Base-by-base conservation (phyloP, 352 stramenopile species). In the Aphanomyces invadans region DNA sequence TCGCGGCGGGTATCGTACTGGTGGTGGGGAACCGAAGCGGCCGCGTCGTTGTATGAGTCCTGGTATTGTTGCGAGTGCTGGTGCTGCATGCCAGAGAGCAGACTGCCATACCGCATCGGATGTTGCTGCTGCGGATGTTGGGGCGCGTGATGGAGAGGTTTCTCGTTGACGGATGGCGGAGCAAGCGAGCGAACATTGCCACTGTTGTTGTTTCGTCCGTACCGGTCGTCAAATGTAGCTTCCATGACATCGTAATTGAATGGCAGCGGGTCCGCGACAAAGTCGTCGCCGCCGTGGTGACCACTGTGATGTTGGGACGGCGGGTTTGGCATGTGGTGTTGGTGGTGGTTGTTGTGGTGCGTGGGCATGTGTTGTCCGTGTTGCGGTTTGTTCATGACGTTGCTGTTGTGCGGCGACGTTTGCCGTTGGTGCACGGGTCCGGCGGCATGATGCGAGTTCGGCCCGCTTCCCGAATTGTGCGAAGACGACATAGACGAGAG, bases 211-310 rank as follows among this genome's bases (percentile, higher is more conserved):
- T 23, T 51, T 28, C 15, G 33, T 26, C 1, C 49, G 39, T 69
- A 69, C 9, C 53, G 49, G 26, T 69, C 62, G 21, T 69, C 60
- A 59, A 67, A 67, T 9, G 39, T 67, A 11, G 46, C 46, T 45
- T 56, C 62, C n/a, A 56, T 56, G 15, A 54, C 53, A 19, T 69
- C 49, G 25, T 92, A 92, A 62, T 92, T 81, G 63, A 92, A 92
- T 0, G 83, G 83, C 2, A 92, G 68, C 25, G 83, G 83, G 60
- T 92, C 81, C 3, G 81, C 80, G 3, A 83, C 73, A 71, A 90
- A 92, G n/a, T 88, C 80, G 28, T 90, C 79, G 19, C 32, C 60
- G 29, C 29, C 36, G 25, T 38, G 10, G 49, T 38, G 21, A 19
- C 44, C 44, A 32, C 49, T 26, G 29, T 57, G 21, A 32, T 57